Evolutionary conservation across 2,329 filamentous ascomycete species (phyloP).

Genomic region (Mycogone perniciosa): DNA sequence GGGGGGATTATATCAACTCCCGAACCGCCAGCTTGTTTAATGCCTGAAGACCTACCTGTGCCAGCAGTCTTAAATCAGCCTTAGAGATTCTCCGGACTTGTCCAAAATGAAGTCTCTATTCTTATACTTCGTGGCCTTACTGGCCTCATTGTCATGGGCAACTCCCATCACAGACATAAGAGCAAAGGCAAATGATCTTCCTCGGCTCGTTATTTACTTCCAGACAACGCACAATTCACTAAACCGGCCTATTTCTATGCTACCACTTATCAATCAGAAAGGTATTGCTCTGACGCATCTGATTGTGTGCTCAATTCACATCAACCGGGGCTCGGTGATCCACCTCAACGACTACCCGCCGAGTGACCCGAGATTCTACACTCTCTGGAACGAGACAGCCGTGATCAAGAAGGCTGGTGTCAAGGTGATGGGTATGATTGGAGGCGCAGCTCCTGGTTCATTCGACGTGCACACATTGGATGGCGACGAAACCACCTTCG

Average conservation of each 20-base stretch:
- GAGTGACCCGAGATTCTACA: conserved; percentile 55
- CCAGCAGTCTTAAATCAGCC: too few relatives aligned
- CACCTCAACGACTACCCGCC: conserved; percentile 74
- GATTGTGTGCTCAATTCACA: conserved; percentile 74
- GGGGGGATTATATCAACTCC: too few relatives aligned
- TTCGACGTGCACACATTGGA: conserved; percentile 47
- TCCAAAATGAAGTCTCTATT: conserved; percentile 10
- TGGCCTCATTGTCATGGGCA: conserved; percentile 11
- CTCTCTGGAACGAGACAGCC: conserved; percentile 70
- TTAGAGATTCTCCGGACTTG: background rate
- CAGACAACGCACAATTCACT: conserved; percentile 38
- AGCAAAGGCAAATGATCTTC: conserved; percentile 19
- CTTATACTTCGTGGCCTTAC: conserved; percentile 5
- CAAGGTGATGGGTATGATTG: conserved; percentile 77
- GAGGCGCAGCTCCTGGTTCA: conserved; percentile 70
- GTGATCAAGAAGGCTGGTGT: conserved; percentile 65
- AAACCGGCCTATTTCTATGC: conserved; percentile 41
- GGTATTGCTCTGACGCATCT: conserved; percentile 61
- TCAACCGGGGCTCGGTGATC: conserved; percentile 60
- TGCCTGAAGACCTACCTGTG: too few relatives aligned
- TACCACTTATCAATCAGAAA: conserved; percentile 37
- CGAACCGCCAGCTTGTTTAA: too few relatives aligned
- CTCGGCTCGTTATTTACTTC: conserved; percentile 44
- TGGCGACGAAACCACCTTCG: conserved; percentile 54
- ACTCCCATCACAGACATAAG: conserved; percentile 2